Evolutionary conservation across 768 basidiomycete genomes (phyloP), one percentile per base, ranked within the genome.

Genomic region (Boletus pseudo-olivaceus): DNA sequence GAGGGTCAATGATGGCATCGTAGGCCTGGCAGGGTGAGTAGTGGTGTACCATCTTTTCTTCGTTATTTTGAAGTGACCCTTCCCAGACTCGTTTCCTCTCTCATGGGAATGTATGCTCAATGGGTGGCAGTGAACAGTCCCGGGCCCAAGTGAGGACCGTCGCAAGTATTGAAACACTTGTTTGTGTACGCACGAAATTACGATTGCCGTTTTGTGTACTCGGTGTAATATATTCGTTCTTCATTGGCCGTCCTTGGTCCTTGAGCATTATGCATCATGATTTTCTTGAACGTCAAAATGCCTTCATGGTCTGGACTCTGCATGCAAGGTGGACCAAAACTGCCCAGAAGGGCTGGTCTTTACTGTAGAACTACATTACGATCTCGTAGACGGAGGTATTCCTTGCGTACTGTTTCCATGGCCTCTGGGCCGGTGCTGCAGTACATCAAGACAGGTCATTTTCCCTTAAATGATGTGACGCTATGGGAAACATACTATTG

Each of bases 1-100:
- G 58, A 80, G 81, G 60, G 62, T 95, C 59, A 92, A 88, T 66
- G 97, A 98, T 56, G 95, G 96, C 26, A 65, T 82, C 19, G 73
- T 96, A 29, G 96, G 97, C 51, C 76, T 90, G 54, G 79, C 90
- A 58, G 97, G 96, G 92, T 96, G 56, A 64, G 81, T 73, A 11
- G 56, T 44, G 65, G 69, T 43, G 8, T 42, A 19, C 33, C 20
- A 4, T 41, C 37, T n/a, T 14, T 9, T 27, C 10, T 35, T 7
- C 56, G 1, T 39, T 40, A 14, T 53, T 17, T 51, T 58, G 17
- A 67, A 19, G 7, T 26, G 20, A 41, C 27, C 12, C 19, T 46
- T 54, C 37, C 39, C 48, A 92, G 90, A 56, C 61, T 89, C 50
- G 75, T 86, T 53, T 83, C 88, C 7, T 91, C 90, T 4, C 48